phyloP scores from a whole-genome alignment of 345 rosid genomes.

The Aquilaria yunnanensis region DNA sequence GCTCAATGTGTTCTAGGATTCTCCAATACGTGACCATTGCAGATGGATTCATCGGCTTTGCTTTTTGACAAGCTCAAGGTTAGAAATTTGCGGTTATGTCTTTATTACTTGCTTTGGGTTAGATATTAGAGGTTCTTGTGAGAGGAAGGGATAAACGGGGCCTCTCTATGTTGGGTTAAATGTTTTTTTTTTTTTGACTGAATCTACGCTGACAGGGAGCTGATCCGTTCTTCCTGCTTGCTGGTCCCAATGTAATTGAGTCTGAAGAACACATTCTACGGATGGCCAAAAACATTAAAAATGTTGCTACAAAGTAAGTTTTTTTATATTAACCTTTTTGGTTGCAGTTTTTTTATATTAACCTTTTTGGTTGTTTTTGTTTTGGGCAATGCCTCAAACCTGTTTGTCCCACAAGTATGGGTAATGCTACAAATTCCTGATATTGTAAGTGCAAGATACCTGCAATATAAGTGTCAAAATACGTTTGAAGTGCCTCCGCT shows the following conservation, averaged over 20 bases:
- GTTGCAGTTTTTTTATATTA: neutral
- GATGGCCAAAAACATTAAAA: constrained; percentile 75
- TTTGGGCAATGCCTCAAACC: neutral
- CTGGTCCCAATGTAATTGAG: constrained; percentile 97
- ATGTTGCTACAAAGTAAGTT: constrained; percentile 57
- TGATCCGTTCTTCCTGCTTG: constrained; percentile 83
- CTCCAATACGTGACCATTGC: neutral
- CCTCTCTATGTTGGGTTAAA: neutral
- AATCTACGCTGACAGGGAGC: constrained; percentile 41
- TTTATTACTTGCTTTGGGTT: neutral
- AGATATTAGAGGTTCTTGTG: too few relatives aligned
- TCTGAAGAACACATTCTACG: constrained; percentile 80
- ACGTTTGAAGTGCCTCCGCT: too few relatives aligned
- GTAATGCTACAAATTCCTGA: too few relatives aligned
- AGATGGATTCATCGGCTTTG: constrained; percentile 49
- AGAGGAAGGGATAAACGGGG: too few relatives aligned
- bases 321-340: neutral
- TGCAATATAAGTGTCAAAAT: too few relatives aligned
- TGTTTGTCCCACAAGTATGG: neutral
- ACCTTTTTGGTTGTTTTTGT: neutral
- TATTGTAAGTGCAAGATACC: too few relatives aligned
- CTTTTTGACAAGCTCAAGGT: constrained; percentile 75
- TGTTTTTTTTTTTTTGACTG: neutral
- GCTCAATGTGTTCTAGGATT: too few relatives aligned
- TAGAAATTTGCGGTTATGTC: neutral